Base-by-base conservation (phyloP, 495 filamentous ascomycete species). In the Xeromyces bisporus region DNA sequence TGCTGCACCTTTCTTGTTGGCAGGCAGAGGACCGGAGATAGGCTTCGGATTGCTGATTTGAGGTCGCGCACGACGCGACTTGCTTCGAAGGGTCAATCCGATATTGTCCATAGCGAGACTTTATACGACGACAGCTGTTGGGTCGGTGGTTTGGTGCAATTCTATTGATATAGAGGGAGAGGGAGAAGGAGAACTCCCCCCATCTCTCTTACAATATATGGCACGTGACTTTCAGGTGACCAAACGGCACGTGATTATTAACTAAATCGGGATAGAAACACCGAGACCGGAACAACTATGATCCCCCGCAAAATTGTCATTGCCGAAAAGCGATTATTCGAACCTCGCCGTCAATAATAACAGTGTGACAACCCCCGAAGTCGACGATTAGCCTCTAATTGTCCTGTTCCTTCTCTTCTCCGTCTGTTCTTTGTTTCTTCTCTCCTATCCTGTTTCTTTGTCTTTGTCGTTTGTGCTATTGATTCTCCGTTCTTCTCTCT, bases 1-100 rank as follows among this genome's bases (percentile, higher is more conserved):
- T 29, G 49, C 46, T 35, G 48, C 42, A 18, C 44, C 34, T 31
- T 46, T 46, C 39, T 39, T 47, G 25, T 51, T 50, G 31, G 53
- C 36, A 21, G 60, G 57, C 15, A 76, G 67, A 28, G 69, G 75
- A 25, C 59, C 70, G 15, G 74, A 75, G 38, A 91, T 84, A 51
- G 83, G 78, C 39, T 76, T 71, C 4, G 83, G 79, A n/a, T 77
- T 77, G 55, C 80, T 84, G 53, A 91, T 84, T 38, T 75, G 67
- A 29, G 79, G 75, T 6, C 74, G 71, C 29, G 48, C 44, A 10
- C 67, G 69, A 33, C 83, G 79, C 43, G 81, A 69, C 62, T 89
- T 92, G 46, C 77, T 92, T 34, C 89, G 75, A 35, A 97, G 74
- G 27, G 87, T 94, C 44, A 93, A 66, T 14, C 75, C 79, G 51